Conservation (phyloP, 2,329 filamentous ascomycete species). For the Fusarium abutilonis region DNA sequence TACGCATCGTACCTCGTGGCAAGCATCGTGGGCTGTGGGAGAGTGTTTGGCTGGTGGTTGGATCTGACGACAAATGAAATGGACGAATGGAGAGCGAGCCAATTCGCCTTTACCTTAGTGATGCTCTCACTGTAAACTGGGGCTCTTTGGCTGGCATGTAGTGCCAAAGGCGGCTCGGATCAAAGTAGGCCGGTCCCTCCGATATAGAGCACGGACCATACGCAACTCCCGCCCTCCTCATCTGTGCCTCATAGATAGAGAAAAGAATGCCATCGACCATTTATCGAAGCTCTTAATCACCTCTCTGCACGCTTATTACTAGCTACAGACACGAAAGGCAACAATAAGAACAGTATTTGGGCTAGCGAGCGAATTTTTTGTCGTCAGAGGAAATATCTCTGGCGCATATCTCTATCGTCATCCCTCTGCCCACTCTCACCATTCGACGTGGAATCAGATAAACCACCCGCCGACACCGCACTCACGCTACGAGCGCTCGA, state of each 20-base stretch:
- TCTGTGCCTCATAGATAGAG: conserved; percentile 32
- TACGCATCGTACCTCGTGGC: conserved; percentile 51
- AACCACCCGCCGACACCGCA: conserved; percentile 25
- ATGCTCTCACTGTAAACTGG: conserved; percentile 27
- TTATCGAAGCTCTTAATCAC: conserved; percentile 24
- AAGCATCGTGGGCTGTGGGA: conserved; percentile 50
- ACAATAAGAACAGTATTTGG: not conserved
- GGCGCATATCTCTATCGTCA: conserved; percentile 30
- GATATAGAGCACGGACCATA: conserved; percentile 38
- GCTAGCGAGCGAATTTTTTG: conserved; percentile 1
- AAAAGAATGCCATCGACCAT: conserved; percentile 27
- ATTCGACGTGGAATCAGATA: conserved; percentile 30
- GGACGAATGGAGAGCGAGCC: conserved; percentile 46
- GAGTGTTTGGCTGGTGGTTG: conserved; percentile 40
- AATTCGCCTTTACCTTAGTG: conserved; percentile 39
- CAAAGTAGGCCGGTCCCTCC: conserved; percentile 41
- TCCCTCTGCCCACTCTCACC: conserved; percentile 27
- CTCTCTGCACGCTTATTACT: conserved; percentile 8
- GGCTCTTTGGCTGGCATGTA: conserved; percentile 5
- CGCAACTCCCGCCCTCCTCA: conserved; percentile 31
- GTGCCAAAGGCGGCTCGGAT: conserved; percentile 27
- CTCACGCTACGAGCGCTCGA: conserved; percentile 19
- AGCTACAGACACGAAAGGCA: conserved; percentile 3
- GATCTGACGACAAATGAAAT: conserved; percentile 46
- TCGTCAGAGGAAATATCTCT: not conserved